These are phyloP conservation scores for Chrysanthemum seticuspe DNA, from an alignment of 129 eudicot species.

Conservation along the genomic window DNA sequence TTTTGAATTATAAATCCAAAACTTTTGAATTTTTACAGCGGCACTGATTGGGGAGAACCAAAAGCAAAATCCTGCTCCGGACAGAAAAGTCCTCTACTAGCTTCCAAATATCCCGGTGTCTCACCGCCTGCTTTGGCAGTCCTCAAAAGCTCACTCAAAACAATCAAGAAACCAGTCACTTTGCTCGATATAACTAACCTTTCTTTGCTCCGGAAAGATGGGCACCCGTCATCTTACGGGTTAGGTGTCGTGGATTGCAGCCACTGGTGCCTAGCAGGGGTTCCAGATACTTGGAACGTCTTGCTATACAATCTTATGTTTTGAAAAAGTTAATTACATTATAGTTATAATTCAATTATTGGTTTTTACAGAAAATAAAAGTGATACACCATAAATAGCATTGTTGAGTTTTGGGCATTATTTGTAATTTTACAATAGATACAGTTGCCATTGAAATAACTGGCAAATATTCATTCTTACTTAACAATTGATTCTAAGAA, in stretches of 20 bases:
- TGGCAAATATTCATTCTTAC: conserved; percentile 29
- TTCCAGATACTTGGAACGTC: conserved; percentile 89
- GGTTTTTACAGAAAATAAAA: conserved; percentile 28
- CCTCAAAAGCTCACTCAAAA: conserved; percentile 51
- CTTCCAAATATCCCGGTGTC: conserved; percentile 62
- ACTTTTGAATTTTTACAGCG: conserved; percentile 36
- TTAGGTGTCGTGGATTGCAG: conserved; percentile 74
- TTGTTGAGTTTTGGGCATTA: not conserved
- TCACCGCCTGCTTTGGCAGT: conserved; percentile 48
- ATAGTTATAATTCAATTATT: conserved; percentile 25
- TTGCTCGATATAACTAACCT: conserved; percentile 74
- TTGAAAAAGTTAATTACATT: not conserved
- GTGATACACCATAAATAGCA: conserved; percentile 21
- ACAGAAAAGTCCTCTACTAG: conserved; percentile 51
- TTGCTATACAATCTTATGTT: conserved; percentile 64
- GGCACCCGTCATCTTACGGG: conserved; percentile 77
- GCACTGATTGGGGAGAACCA: conserved; percentile 71
- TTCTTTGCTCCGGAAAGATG: conserved; percentile 75
- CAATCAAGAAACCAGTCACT: conserved; percentile 58
- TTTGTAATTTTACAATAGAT: conserved; percentile 29
- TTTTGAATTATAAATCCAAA: not conserved
- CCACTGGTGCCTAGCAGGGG: conserved; percentile 94
- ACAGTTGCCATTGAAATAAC: conserved; percentile 21
- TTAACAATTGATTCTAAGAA: conserved; percentile 16
- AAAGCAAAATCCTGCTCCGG: conserved; percentile 59